Evolutionary conservation across 129 eudicot species (phyloP).

Genomic region (Erigeron canadensis): DNA sequence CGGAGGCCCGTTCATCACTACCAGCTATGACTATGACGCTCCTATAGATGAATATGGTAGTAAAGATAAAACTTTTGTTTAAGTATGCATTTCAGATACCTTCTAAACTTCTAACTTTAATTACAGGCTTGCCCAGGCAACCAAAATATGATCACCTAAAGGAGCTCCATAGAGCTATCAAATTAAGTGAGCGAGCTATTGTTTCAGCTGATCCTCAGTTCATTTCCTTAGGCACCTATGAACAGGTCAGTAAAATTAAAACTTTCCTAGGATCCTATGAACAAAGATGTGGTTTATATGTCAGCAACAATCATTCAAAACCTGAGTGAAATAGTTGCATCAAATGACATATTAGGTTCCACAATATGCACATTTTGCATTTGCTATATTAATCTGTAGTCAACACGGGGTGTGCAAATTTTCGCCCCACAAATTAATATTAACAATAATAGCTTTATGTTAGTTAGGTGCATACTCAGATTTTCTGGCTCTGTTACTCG

Average conservation of each 20-base stretch:
- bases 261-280: neutral
- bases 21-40: constrained; percentile 98
- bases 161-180: constrained; percentile 74
- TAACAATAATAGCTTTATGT: no score
- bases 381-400: no score
- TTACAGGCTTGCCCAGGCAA: constrained; percentile 68
- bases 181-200: constrained; percentile 65
- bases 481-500: neutral
- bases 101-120: constrained; percentile 1
- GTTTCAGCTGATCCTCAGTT: constrained; percentile 65
- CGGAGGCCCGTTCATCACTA: constrained; percentile 98
- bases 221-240: constrained; percentile 59
- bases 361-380: no score
- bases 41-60: constrained; percentile 97
- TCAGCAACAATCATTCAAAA: neutral
- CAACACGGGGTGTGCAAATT: no score
- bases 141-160: constrained; percentile 76
- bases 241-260: constrained; percentile 47
- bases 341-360: neutral
- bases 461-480: no score
- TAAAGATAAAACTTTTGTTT: neutral
- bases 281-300: neutral
- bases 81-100: neutral
- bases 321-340: neutral
- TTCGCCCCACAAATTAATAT: no score